Percentiles rank a stretch among this genome's conserved stretches.
These are phyloP conservation scores for Phytopythium montanum DNA, from an alignment of 352 stramenopile species.

Conservation along the genomic window DNA sequence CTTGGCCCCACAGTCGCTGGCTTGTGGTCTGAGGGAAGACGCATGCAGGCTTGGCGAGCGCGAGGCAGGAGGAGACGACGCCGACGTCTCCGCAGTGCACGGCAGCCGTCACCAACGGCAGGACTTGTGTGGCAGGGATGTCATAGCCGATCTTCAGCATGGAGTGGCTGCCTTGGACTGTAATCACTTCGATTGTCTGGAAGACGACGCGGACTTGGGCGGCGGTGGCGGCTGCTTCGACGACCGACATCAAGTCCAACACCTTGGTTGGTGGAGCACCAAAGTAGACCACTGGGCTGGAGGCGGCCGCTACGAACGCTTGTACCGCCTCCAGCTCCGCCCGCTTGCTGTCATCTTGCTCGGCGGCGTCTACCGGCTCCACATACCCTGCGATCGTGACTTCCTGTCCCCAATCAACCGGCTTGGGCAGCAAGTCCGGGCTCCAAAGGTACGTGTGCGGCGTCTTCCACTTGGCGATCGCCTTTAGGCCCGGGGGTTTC, in stretches of 20 bases:
- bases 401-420: slow-evolving; percentile 57
- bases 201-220: slow-evolving; percentile 41
- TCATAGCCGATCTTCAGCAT: background rate
- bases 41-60: background rate
- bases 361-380: slow-evolving; percentile 23
- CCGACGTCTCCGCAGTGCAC: background rate
- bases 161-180: background rate
- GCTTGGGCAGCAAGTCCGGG: slow-evolving; percentile 44
- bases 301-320: slow-evolving; percentile 16
- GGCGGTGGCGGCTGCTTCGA: background rate
- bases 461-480: slow-evolving; percentile 44
- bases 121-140: background rate
- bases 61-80: background rate
- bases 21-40: background rate
- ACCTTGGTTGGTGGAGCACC: slow-evolving; percentile 1
- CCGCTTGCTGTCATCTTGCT: slow-evolving; percentile 11
- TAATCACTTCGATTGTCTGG: slow-evolving; percentile 24
- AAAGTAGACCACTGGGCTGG: slow-evolving; percentile 43
- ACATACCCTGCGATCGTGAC: slow-evolving; percentile 55
- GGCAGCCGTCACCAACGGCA: background rate
- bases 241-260: background rate
- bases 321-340: slow-evolving; percentile 16
- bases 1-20: background rate
- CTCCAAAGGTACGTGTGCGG: slow-evolving; percentile 82
- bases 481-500: slow-evolving; percentile 28